phyloP scores from a whole-genome alignment of 345 rosid genomes.

The Acer yangbiense region DNA sequence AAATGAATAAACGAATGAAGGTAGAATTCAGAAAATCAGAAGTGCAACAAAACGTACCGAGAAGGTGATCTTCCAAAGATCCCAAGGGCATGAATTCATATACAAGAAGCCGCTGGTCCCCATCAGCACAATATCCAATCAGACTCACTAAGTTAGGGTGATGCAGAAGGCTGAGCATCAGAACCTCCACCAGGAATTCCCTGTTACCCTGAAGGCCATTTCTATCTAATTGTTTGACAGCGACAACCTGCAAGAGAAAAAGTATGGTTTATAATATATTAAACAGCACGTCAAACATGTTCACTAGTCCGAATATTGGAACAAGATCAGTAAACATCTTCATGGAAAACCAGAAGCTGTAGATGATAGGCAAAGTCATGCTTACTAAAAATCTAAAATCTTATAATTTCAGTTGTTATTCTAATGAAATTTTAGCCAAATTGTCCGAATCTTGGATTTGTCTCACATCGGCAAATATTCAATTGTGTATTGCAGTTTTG shows the following conservation, averaged over 20 bases:
- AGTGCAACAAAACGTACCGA: constrained; percentile 50
- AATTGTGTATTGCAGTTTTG: not conserved
- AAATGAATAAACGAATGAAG: not conserved
- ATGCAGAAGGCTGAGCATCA: constrained; percentile 99
- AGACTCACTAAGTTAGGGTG: constrained; percentile 93
- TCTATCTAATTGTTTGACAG: constrained; percentile 93
- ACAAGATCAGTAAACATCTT: not conserved
- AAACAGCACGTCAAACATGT: constrained; percentile 1
- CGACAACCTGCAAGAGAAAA: constrained; percentile 66
- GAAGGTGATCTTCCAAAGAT: constrained; percentile 98
- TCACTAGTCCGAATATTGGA: not conserved
- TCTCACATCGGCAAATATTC: constrained; percentile 10
- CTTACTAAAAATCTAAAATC: not conserved
- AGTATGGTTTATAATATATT: not conserved
- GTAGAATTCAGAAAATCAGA: not conserved
- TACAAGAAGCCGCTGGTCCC: constrained; percentile 97
- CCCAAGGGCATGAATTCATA: constrained; percentile 98
- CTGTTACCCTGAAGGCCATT: constrained; percentile 98
- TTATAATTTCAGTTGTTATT: not conserved
- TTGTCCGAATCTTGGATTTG: not conserved
- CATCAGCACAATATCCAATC: constrained; percentile 99
- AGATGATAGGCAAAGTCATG: not conserved
- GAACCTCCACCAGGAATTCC: constrained; percentile 98
- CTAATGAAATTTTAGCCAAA: not conserved
- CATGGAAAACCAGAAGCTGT: not conserved